These are phyloP conservation scores for Strobilomyces echinocephalus DNA, from an alignment of 768 basidiomycete species.

Conservation along the genomic window DNA sequence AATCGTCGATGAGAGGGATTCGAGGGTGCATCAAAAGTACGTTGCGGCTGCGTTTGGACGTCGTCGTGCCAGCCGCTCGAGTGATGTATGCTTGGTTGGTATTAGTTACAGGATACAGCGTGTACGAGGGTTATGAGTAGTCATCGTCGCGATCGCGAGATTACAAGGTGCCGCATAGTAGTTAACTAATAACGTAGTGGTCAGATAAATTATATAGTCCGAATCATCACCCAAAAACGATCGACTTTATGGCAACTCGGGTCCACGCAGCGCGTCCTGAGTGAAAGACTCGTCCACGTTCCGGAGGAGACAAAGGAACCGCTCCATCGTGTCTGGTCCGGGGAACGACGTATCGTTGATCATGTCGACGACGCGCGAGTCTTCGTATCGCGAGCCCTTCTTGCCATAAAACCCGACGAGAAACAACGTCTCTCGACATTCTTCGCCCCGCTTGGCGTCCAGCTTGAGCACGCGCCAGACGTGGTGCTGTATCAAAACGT, in stretches of 20 bases:
- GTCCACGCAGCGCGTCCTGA: slow-evolving; percentile 20
- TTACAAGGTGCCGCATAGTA: background rate
- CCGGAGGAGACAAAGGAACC: slow-evolving; percentile 45
- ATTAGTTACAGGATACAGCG: no score
- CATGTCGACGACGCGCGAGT: slow-evolving; percentile 47
- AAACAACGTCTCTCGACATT: slow-evolving; percentile 46
- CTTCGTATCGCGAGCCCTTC: slow-evolving; percentile 44
- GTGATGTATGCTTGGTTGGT: no score
- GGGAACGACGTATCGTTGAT: slow-evolving; percentile 43
- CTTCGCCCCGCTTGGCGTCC: slow-evolving; percentile 37
- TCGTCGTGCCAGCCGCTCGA: no score
- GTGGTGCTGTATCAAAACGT: slow-evolving; percentile 33
- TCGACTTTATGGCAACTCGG: background rate
- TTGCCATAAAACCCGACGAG: slow-evolving; percentile 57
- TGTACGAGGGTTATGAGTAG: background rate
- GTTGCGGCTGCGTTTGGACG: no score
- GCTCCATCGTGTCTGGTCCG: slow-evolving; percentile 44
- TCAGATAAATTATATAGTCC: background rate
- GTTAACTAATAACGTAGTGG: background rate
- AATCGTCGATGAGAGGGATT: no score
- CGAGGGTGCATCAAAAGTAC: no score
- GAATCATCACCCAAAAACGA: background rate
- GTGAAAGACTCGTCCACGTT: slow-evolving; percentile 41
- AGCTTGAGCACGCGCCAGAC: slow-evolving; percentile 50
- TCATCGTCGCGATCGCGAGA: background rate